Percentiles rank a stretch among this genome's conserved stretches.
These are phyloP conservation scores for Ogataea salicorniae DNA, from an alignment of 805 yeast genomes.

Conservation along the genomic window DNA sequence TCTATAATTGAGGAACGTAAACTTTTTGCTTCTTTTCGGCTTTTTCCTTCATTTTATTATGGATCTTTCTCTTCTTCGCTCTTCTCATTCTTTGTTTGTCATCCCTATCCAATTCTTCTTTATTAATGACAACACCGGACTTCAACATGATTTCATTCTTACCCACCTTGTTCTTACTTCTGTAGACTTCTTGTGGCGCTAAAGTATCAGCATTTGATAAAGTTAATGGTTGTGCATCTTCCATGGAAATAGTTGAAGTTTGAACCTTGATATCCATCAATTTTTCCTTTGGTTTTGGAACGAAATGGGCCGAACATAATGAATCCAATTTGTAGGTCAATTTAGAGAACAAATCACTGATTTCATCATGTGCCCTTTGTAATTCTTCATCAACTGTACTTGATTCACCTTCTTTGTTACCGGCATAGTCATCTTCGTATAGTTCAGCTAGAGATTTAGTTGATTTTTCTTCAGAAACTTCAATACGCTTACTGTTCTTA, in stretches of 20 bases:
- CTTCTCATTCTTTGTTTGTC: constrained; percentile 85
- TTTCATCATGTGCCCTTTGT: constrained; percentile 71
- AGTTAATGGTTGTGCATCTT: constrained; percentile 92
- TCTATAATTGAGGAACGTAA: constrained; percentile 11
- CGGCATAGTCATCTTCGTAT: constrained; percentile 76
- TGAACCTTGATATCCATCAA: constrained; percentile 77
- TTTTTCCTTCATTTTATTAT: constrained; percentile 24
- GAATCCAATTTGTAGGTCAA: constrained; percentile 77
- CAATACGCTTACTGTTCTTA: constrained; percentile 48
- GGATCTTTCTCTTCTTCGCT: constrained; percentile 72
- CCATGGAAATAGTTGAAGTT: constrained; percentile 81
- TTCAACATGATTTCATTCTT: constrained; percentile 62
- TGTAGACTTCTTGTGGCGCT: constrained; percentile 94
- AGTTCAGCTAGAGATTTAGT: constrained; percentile 83
- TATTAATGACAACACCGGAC: constrained; percentile 76
- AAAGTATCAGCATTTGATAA: constrained; percentile 66
- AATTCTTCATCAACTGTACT: constrained; percentile 55
- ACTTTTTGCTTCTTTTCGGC: constrained; percentile 27
- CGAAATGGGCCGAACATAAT: constrained; percentile 87
- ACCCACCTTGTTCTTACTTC: constrained; percentile 36
- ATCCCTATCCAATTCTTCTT: constrained; percentile 75
- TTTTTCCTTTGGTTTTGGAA: constrained; percentile 85
- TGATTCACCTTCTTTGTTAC: constrained; percentile 28
- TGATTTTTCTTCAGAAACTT: constrained; percentile 80
- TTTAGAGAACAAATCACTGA: constrained; percentile 55